phyloP scores from a whole-genome alignment of 768 basidiomycete species.

The Candolleomyces aberdarensis region DNA sequence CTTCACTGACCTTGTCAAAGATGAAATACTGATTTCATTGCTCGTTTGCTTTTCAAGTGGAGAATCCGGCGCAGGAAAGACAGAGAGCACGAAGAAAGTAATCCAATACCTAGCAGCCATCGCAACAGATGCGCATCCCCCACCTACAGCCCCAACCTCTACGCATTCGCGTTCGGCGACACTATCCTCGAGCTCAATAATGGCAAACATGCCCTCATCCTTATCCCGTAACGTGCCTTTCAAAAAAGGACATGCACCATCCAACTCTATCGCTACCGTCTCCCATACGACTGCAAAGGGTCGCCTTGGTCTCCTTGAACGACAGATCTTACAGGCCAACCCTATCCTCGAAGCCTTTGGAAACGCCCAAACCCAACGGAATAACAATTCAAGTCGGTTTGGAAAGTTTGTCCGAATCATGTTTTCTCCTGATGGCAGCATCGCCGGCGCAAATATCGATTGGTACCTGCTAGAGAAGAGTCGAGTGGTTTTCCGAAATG shows the following conservation, averaged over 20 bases:
- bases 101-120: conserved; percentile 99
- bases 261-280: conserved; percentile 43
- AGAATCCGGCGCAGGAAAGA: conserved; percentile 98
- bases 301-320: conserved; percentile 83
- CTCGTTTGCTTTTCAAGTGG: conserved; percentile 50
- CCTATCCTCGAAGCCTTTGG: conserved; percentile 98
- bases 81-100: conserved; percentile 98
- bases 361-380: conserved; percentile 96
- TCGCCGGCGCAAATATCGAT: conserved; percentile 96
- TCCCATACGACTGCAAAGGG: conserved; percentile 58
- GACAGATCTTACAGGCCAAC: conserved; percentile 96
- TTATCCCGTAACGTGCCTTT: conserved; percentile 66
- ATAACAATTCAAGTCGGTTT: conserved; percentile 98
- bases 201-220: conserved; percentile 58
- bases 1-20: background rate
- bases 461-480: conserved; percentile 99
- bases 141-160: conserved; percentile 34
- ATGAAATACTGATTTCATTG: too few relatives aligned
- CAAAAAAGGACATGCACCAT: conserved; percentile 49
- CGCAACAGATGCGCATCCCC: conserved; percentile 72
- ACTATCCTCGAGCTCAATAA: conserved; percentile 40
- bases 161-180: conserved; percentile 71
- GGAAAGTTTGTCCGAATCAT: conserved; percentile 97
- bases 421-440: conserved; percentile 90
- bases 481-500: conserved; percentile 82